Evolutionary conservation across 345 rosid genomes (phyloP).

Genomic region (Populus davidiana): DNA sequence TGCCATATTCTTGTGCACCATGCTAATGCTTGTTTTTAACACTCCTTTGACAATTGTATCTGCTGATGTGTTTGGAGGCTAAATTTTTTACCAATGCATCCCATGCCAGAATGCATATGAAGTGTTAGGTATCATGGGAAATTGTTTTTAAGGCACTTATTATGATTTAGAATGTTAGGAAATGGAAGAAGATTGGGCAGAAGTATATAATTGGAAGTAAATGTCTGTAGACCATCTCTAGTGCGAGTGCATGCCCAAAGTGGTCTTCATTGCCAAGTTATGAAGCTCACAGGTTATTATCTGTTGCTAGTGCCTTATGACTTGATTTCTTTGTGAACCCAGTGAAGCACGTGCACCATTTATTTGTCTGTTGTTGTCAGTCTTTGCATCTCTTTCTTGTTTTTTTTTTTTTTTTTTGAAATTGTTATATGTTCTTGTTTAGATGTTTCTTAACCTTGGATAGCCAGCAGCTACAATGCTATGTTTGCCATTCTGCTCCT

Average conservation of each 20-base stretch:
- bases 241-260: not conserved
- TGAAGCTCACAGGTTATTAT: not conserved
- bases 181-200: not conserved
- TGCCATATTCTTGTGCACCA: not conserved
- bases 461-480: not conserved
- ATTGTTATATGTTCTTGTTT: not conserved
- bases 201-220: not conserved
- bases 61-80: not conserved
- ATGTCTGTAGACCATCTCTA: not conserved
- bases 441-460: slow-evolving; percentile 13
- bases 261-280: not conserved
- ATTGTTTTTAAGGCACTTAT: not conserved
- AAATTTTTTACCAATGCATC: not conserved
- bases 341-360: not conserved
- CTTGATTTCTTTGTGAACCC: not conserved
- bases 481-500: not conserved
- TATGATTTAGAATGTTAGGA: not conserved
- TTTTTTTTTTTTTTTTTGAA: not conserved
- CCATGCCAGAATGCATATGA: not conserved
- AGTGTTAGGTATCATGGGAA: not conserved
- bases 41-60: not conserved
- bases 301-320: not conserved
- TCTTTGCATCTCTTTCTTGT: not conserved
- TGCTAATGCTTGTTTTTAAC: not conserved
- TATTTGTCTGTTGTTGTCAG: not conserved